Conservation (phyloP, 805 yeast genomes). For the Zygoascus ofunaensis region DNA sequence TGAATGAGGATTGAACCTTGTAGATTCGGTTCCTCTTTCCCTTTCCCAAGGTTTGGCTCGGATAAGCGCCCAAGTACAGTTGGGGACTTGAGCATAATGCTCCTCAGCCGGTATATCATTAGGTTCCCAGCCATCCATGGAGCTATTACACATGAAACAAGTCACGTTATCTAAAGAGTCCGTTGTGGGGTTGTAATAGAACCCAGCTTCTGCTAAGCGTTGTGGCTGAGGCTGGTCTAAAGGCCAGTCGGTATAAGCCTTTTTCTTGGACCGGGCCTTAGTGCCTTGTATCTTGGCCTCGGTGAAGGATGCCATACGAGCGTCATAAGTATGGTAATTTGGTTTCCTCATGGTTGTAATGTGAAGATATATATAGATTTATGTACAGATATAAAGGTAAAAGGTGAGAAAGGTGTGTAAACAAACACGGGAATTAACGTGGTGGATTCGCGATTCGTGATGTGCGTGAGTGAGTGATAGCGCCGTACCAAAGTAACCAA, state of each 20-base stretch:
- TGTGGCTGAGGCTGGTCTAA: conserved; percentile 22
- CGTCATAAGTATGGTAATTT: conserved; percentile 8
- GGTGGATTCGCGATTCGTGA: too few species aligned
- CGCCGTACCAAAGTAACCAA: background rate
- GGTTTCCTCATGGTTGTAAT: background rate
- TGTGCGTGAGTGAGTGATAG: background rate
- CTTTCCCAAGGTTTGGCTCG: conserved; percentile 19
- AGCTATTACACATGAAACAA: conserved; percentile 49
- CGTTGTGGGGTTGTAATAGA: conserved; percentile 47
- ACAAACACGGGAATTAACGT: too few species aligned
- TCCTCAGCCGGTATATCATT: conserved; percentile 43
- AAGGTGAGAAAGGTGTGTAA: too few species aligned
- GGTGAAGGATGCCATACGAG: conserved; percentile 13
- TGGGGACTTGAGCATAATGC: conserved; percentile 33
- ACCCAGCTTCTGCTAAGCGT: conserved; percentile 48
- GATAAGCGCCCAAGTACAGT: conserved; percentile 31
- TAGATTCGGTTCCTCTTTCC: conserved; percentile 8
- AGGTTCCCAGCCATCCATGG: conserved; percentile 51
- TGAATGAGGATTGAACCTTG: conserved; percentile 19
- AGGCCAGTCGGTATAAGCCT: conserved; percentile 18
- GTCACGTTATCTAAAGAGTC: conserved; percentile 41
- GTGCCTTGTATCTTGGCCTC: conserved; percentile 10
- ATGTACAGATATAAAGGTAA: too few species aligned
- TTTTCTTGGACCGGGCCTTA: conserved; percentile 16
- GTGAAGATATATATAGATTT: too few species aligned